Conservation (phyloP, 768 basidiomycete species). For the Tricholoma furcatifolium region DNA sequence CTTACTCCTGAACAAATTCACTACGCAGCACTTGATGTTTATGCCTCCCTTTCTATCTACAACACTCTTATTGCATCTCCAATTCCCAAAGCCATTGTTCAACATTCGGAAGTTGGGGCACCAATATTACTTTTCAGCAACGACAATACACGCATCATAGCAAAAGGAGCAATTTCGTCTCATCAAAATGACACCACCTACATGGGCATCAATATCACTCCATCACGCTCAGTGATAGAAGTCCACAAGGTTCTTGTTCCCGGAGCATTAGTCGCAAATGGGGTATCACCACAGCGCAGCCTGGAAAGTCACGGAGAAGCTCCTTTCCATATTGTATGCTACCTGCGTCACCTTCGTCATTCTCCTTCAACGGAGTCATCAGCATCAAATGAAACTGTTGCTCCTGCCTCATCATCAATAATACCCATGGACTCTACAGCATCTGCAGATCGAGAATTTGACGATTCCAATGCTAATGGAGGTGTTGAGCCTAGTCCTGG, state of each 20-base stretch:
- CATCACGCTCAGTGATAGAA: neutral
- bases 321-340: neutral
- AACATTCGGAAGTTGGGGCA: neutral
- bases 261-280: neutral
- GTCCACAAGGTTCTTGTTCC: neutral
- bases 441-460: too few relatives aligned
- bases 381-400: too few relatives aligned
- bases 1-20: constrained; percentile 15
- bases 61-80: constrained; percentile 8
- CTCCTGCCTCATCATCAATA: too few relatives aligned
- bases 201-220: neutral
- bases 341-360: neutral
- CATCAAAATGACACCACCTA: neutral
- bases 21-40: constrained; percentile 21
- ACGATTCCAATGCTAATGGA: too few relatives aligned
- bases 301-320: neutral
- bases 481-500: too few relatives aligned
- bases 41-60: constrained; percentile 16
- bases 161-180: neutral
- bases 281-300: neutral
- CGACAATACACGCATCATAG: neutral
- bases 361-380: neutral
- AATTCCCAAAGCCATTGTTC: neutral
- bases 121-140: neutral
- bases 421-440: too few relatives aligned